Percentiles rank a stretch among this genome's conserved stretches.
phyloP scores from a whole-genome alignment of 2,329 filamentous ascomycete species.

The Passalora sequoiae region DNA sequence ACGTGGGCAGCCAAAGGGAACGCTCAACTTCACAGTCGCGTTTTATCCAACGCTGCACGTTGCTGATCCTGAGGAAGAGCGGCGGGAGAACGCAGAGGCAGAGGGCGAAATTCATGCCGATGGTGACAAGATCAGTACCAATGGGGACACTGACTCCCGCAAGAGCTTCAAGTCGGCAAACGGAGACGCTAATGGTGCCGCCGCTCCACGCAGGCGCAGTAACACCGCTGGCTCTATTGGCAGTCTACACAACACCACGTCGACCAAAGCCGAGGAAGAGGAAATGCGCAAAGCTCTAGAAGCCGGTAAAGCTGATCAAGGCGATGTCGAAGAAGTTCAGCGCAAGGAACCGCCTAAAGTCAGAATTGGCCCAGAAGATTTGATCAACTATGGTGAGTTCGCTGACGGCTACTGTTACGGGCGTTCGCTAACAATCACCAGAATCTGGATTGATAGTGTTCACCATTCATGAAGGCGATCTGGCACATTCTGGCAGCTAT shows the following conservation, averaged over 20 bases:
- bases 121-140: slow-evolving; percentile 18
- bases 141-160: slow-evolving; percentile 15
- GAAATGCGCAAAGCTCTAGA: slow-evolving; percentile 44
- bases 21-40: slow-evolving; percentile 71
- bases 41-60: slow-evolving; percentile 90
- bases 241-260: slow-evolving; percentile 33
- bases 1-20: slow-evolving; percentile 70
- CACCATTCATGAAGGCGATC: slow-evolving; percentile 83
- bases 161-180: slow-evolving; percentile 15
- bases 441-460: slow-evolving; percentile 93
- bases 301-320: slow-evolving; percentile 44
- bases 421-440: slow-evolving; percentile 38
- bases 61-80: slow-evolving; percentile 82
- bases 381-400: slow-evolving; percentile 70
- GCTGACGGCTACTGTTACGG: slow-evolving; percentile 2
- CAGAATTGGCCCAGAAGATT: slow-evolving; percentile 69
- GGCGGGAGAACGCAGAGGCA: slow-evolving; percentile 46
- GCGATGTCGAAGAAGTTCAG: slow-evolving; percentile 38
- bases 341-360: slow-evolving; percentile 66
- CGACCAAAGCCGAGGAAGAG: slow-evolving; percentile 32
- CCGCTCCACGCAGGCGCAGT: slow-evolving; percentile 17
- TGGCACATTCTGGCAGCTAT: slow-evolving; percentile 68
- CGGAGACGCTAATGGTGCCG: slow-evolving; percentile 1
- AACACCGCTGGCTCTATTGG: slow-evolving; percentile 39
- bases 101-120: slow-evolving; percentile 56